These are phyloP conservation scores for Cyclostephanos tholiformis DNA, from an alignment of 108 stramenopile genomes.

Conservation along the genomic window DNA sequence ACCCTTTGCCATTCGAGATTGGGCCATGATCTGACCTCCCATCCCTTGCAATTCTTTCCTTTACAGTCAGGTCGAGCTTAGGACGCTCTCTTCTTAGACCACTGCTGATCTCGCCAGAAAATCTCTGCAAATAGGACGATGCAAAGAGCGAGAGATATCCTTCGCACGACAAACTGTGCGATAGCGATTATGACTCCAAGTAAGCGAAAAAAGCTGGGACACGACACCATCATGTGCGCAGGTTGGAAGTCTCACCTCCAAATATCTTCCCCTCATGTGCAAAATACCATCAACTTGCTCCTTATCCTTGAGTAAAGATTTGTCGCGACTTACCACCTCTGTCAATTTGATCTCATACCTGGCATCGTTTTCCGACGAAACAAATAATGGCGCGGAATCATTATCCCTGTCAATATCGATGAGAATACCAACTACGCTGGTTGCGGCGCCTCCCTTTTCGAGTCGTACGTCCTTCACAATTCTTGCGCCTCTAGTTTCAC, in stretches of 20 bases:
- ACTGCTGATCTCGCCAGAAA: conserved; percentile 53
- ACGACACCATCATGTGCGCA: neutral
- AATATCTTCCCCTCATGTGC: conserved; percentile 59
- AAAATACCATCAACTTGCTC: conserved; percentile 77
- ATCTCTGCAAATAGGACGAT: conserved; percentile 25
- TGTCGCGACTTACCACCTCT: conserved; percentile 77
- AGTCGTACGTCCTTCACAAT: conserved; percentile 70
- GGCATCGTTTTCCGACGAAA: conserved; percentile 51
- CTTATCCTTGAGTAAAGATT: conserved; percentile 59
- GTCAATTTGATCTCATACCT: conserved; percentile 60
- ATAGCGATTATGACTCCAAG: neutral
- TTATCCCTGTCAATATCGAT: conserved; percentile 37
- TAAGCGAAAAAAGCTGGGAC: neutral
- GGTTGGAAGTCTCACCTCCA: neutral
- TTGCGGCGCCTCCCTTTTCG: conserved; percentile 54
- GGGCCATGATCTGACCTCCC: conserved; percentile 85
- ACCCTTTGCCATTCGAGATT: conserved; percentile 81
- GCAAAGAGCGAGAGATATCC: conserved; percentile 74
- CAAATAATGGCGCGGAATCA: conserved; percentile 46
- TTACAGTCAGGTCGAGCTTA: conserved; percentile 78
- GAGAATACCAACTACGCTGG: conserved; percentile 56
- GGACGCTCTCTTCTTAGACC: conserved; percentile 66
- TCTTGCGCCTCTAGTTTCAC: conserved; percentile 54
- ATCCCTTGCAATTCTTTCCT: conserved; percentile 66
- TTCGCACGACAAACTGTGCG: conserved; percentile 65